Conservation (phyloP, 1,284 basidiomycete genomes). For the Apiotrichum sp. region DNA sequence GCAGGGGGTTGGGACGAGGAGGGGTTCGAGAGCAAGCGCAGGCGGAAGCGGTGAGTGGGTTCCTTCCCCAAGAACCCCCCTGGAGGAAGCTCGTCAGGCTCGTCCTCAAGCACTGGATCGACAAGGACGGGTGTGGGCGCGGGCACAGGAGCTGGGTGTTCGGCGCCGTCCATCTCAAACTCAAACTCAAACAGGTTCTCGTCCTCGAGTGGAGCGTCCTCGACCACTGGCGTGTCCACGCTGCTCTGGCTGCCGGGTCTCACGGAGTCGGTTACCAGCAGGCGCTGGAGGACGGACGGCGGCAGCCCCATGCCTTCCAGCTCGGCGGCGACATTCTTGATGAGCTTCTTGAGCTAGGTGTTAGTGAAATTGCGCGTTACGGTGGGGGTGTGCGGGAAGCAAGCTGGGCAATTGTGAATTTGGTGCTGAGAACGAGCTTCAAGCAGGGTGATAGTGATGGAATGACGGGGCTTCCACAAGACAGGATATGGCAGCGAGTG, state of each 20-base stretch:
- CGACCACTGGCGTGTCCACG: neutral
- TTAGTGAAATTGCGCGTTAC: neutral
- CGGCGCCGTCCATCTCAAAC: slow-evolving; percentile 31
- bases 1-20: neutral
- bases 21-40: slow-evolving; percentile 26
- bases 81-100: neutral
- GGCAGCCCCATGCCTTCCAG: slow-evolving; percentile 71
- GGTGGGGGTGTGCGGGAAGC: too few relatives aligned
- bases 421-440: neutral
- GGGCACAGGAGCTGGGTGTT: slow-evolving; percentile 6
- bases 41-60: slow-evolving; percentile 20
- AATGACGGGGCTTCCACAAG: too few relatives aligned
- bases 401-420: neutral
- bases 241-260: neutral
- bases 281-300: slow-evolving; percentile 54
- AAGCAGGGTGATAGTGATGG: neutral
- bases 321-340: slow-evolving; percentile 78
- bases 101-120: slow-evolving; percentile 26
- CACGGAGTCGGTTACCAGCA: slow-evolving; percentile 46
- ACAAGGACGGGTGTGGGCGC: slow-evolving; percentile 23
- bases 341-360: slow-evolving; percentile 78
- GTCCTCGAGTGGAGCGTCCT: neutral
- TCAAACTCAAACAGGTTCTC: slow-evolving; percentile 40
- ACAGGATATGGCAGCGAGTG: too few relatives aligned
- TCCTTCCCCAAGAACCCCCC: neutral